Base-by-base conservation (phyloP, 129 eudicot genomes). In the Pulicaria dysenterica region DNA sequence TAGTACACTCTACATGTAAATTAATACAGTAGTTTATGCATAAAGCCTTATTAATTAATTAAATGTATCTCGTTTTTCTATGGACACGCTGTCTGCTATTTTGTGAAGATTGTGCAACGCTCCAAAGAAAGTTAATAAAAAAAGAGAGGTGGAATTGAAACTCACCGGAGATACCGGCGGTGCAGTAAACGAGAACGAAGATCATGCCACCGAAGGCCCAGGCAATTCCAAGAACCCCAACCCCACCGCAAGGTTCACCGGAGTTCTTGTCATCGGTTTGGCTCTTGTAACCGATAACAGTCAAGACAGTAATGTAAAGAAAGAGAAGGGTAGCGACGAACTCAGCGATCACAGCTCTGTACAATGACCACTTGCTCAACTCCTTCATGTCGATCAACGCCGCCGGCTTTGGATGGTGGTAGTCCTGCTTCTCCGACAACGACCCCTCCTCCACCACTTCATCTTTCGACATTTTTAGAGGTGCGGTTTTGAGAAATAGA, bases 191-290 rank as follows among this genome's bases (percentile, higher is more conserved):
- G 43, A 89, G 96, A 34, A 89, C 87, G 46, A 89, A 89, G 76
- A 89, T 89, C 96, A 89, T 89, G 81, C 96, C 96, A 15, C 96
- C 96, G 38, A 86, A 86, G 31, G 96, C 88, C 96, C 96, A 89
- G 7, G 96, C 88, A 67, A 87, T 84, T 12, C 92, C 92, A 8
- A 87, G 83, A 46, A 87, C 24, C 7, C 92, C 92, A 17, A 87
- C 92, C n/a, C 92, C 89, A 8, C 77, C 87, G n/a, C 92, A 87
- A 36, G 69, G 43, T 58, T 87, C 89, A 16, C 1, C 0, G 31
- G 31, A 24, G 31, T 1, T 24, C 31, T 48, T 68, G 5, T 41
- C 9, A 48, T 72, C 83, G 2, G 53, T 68, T 72, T 79, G 80
- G 79, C 83, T 81, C 49, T 79, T 84, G 85, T 87, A 76, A 11